Conservation (phyloP, 1,284 basidiomycete genomes). For the Ceratobasidium theobromae region DNA sequence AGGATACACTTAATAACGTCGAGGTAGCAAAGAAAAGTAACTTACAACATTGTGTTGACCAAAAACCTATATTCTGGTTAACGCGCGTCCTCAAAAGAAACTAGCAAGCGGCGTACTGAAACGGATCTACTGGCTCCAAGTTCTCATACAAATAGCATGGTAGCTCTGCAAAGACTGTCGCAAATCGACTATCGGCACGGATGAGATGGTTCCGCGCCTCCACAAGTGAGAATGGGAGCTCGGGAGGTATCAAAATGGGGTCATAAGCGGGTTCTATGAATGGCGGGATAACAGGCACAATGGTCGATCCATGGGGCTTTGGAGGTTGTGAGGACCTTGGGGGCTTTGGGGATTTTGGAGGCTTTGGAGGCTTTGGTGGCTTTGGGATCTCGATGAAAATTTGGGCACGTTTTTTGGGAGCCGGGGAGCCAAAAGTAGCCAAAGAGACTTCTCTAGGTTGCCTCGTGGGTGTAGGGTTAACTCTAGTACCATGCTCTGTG, state of each 20-base stretch:
- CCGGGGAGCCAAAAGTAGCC: neutral
- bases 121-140: slow-evolving; percentile 71
- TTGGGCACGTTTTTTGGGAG: neutral
- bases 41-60: slow-evolving; percentile 65
- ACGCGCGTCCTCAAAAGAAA: slow-evolving; percentile 17
- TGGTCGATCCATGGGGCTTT: neutral
- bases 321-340: too few species aligned
- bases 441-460: too few species aligned
- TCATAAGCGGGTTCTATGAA: slow-evolving; percentile 7
- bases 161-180: slow-evolving; percentile 63
- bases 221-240: slow-evolving; percentile 71
- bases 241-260: slow-evolving; percentile 52
- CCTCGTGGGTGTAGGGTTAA: too few species aligned
- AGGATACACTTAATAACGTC: neutral
- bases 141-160: slow-evolving; percentile 74
- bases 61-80: slow-evolving; percentile 52
- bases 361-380: too few species aligned
- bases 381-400: too few species aligned
- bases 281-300: neutral
- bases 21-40: neutral
- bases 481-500: too few species aligned
- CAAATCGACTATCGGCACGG: slow-evolving; percentile 68
- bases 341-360: too few species aligned
- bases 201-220: slow-evolving; percentile 74
- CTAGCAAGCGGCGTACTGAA: slow-evolving; percentile 55